These are phyloP conservation scores for Citrus australasica DNA, from an alignment of 345 rosid species.

Conservation along the genomic window DNA sequence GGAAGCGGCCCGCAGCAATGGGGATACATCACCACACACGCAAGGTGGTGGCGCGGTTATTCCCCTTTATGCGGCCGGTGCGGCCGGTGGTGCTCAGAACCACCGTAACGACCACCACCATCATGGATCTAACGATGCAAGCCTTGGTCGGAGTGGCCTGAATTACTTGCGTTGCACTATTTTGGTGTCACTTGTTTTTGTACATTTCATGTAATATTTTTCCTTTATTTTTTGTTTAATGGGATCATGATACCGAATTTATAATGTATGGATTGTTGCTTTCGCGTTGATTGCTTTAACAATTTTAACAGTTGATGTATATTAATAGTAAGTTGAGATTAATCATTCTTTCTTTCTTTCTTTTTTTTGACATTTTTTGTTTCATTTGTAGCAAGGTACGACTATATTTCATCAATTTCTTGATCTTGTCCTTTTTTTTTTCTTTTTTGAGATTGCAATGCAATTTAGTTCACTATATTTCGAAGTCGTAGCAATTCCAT, in stretches of 20 bases:
- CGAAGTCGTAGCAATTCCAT: too few relatives aligned
- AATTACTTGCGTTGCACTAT: not conserved
- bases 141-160: not conserved
- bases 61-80: constrained; percentile 22
- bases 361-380: too few relatives aligned
- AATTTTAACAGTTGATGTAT: too few relatives aligned
- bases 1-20: not conserved
- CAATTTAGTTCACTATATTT: too few relatives aligned
- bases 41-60: constrained; percentile 10
- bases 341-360: too few relatives aligned
- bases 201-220: not conserved
- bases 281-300: too few relatives aligned
- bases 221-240: too few relatives aligned
- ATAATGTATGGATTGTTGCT: not conserved
- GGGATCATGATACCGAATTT: not conserved
- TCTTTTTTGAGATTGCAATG: too few relatives aligned
- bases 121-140: not conserved
- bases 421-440: too few relatives aligned
- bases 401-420: too few relatives aligned
- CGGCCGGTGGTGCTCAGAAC: constrained; percentile 1
- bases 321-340: too few relatives aligned
- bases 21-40: not conserved
- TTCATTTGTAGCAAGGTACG: too few relatives aligned
- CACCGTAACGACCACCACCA: constrained; percentile 1
- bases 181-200: not conserved